Evolutionary conservation across 2,329 filamentous ascomycete genomes (phyloP), one percentile per base, ranked within the genome.

Genomic region (Sordariomycetes sp.): DNA sequence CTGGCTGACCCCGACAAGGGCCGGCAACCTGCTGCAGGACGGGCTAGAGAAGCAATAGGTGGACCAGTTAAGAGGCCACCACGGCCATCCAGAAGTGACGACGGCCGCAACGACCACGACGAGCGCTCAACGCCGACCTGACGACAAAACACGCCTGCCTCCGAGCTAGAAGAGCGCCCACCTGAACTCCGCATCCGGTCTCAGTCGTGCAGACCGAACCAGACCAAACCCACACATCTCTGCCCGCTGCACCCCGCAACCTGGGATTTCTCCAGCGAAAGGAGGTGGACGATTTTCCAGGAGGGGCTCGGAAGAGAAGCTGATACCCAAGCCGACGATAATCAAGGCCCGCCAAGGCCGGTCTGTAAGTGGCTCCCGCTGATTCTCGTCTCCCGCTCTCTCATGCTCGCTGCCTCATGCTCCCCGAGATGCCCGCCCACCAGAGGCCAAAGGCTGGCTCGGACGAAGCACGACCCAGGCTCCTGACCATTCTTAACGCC

Each of bases 121-220:
- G 46, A 53, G 40, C 46, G 46, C 28, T 32, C 46, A n/a, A 37
- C 46, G 28, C 55, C 46, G 48, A 57, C 55, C 54, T 56, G 54
- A 56, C 54, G 54, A 56, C 54, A 28, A 56, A 50, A 56, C 54
- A 16, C 37, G 34, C 22, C 34, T 34, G 22, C 43, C 20, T 52
- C 22, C 46, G 43, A 35, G 37, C 28, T 46, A 32, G 24, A 53
- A 32, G 24, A 40, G 20, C 50, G 11, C 35, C 55, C 46, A 57
- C 55, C 55, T 53, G 55, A 40, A 37, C 28, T 34, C 24, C 34
- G 24, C 40, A 25, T 37, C 55, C 32, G 28, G 55, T 57, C 55
- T 57, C 55, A 57, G 46, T 57, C 50, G 46, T 57, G 46, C 55
- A 57, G 55, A 53, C 55, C 55, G 55, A 57, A 57, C 55, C 55